Percentiles rank a stretch among this genome's conserved stretches.
Conservation (phyloP, 257 asterid species). For the Capsicum chinense region DNA sequence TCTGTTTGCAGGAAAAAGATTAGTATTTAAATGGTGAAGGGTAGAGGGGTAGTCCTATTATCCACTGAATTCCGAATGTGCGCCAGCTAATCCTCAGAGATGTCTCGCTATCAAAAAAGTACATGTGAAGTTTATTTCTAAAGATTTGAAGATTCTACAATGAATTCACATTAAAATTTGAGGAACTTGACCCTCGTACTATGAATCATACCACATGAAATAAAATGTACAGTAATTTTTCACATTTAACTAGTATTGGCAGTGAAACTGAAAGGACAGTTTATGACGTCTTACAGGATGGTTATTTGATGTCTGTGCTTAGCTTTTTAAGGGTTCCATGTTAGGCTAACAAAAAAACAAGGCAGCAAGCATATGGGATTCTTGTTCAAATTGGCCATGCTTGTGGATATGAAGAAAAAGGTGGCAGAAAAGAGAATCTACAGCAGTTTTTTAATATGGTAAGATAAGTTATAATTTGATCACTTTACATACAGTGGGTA, state of each 20-base stretch:
- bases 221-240: background rate
- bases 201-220: too few species aligned
- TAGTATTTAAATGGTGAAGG: too few species aligned
- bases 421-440: conserved; percentile 62
- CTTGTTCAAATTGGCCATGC: conserved; percentile 91
- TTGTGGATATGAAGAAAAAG: conserved; percentile 72
- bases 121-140: too few species aligned
- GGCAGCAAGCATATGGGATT: conserved; percentile 89
- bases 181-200: too few species aligned
- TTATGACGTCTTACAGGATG: too few species aligned
- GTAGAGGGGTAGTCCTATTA: too few species aligned
- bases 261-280: background rate
- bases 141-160: too few species aligned
- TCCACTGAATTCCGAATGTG: too few species aligned
- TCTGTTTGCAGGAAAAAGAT: too few species aligned
- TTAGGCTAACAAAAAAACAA: conserved; percentile 84
- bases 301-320: background rate
- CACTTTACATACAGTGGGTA: background rate
- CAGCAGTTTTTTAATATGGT: conserved; percentile 74
- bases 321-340: background rate
- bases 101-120: too few species aligned
- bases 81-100: too few species aligned
- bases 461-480: conserved; percentile 32
- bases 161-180: too few species aligned
- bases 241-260: background rate